phyloP scores from a whole-genome alignment of 1,284 basidiomycete species.

The Moesziomyces antarcticus region DNA sequence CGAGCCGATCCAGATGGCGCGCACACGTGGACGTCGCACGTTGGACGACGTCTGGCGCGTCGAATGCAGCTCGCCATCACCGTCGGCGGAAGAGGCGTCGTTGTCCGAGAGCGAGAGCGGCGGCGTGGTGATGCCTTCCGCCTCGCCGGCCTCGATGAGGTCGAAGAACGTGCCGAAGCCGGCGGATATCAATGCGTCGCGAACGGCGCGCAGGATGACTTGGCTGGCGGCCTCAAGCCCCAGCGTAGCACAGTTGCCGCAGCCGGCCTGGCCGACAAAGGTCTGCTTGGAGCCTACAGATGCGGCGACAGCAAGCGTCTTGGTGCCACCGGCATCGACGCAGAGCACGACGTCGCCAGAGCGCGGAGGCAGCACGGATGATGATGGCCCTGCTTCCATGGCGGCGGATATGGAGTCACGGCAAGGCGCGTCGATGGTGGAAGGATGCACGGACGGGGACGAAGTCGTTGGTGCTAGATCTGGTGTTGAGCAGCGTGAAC shows the following conservation, averaged over 20 bases:
- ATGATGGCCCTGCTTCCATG: constrained; percentile 32
- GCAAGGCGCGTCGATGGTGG: not conserved
- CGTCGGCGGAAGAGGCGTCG: constrained; percentile 31
- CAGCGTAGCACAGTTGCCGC: constrained; percentile 47
- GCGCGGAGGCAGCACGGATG: constrained; percentile 8
- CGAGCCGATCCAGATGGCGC: constrained; percentile 47
- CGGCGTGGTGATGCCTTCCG: constrained; percentile 44
- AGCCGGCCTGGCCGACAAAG: constrained; percentile 40
- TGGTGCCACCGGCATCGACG: constrained; percentile 50
- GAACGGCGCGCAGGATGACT: constrained; percentile 42
- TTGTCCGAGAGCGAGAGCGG: constrained; percentile 41
- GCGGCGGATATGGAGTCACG: not conserved
- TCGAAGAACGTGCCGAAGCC: constrained; percentile 47
- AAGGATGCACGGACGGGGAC: too few relatives aligned
- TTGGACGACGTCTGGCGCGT: not conserved
- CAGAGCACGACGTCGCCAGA: constrained; percentile 39
- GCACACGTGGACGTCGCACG: constrained; percentile 20
- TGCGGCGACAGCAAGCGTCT: constrained; percentile 45
- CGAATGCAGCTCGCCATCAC: constrained; percentile 9
- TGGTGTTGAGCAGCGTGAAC: too few relatives aligned
- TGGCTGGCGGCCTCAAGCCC: constrained; percentile 40
- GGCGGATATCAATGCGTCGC: constrained; percentile 31
- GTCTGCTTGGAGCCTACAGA: constrained; percentile 24
- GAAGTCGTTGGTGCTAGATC: too few relatives aligned
- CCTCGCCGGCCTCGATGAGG: constrained; percentile 42